phyloP scores from a whole-genome alignment of 192 early-diverging fungal species.

The Gaertneriomyces sp. region DNA sequence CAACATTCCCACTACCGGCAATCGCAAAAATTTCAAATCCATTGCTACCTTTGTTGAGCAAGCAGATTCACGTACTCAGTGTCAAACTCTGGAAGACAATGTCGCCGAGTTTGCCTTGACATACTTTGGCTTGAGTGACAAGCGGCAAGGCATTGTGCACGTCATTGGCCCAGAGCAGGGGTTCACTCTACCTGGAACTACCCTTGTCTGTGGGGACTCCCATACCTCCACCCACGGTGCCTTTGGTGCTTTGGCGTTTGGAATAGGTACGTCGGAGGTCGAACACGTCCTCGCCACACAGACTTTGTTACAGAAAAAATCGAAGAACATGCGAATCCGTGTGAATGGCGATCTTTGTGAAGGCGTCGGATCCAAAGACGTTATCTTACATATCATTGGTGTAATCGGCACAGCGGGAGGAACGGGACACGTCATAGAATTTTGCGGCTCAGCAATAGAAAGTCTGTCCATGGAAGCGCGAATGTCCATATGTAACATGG shows the following conservation, averaged over 20 bases:
- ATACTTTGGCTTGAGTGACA: constrained; percentile 64
- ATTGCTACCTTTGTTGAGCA: constrained; percentile 62
- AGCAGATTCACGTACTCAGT: constrained; percentile 56
- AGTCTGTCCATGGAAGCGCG: constrained; percentile 61
- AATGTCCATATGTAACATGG: constrained; percentile 77
- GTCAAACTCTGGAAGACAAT: constrained; percentile 64
- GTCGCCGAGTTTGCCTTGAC: constrained; percentile 60
- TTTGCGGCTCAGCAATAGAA: constrained; percentile 55
- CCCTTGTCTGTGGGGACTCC: constrained; percentile 69
- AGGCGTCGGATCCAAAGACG: constrained; percentile 64
- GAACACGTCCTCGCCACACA: constrained; percentile 73
- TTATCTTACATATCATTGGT: constrained; percentile 65
- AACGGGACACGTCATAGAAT: constrained; percentile 67
- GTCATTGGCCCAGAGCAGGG: constrained; percentile 74
- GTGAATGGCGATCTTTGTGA: constrained; percentile 47
- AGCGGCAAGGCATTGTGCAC: constrained; percentile 69
- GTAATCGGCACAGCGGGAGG: constrained; percentile 72
- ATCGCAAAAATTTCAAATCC: constrained; percentile 45
- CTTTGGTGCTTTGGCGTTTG: constrained; percentile 70
- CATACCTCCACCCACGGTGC: constrained; percentile 74
- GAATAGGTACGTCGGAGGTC: constrained; percentile 73
- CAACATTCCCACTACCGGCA: constrained; percentile 55
- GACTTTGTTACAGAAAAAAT: constrained; percentile 64
- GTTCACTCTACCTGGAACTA: constrained; percentile 69
- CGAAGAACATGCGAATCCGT: constrained; percentile 63